A percentile compares a stretch with the other conserved stretches of the same genome.
Evolutionary conservation across 2,329 filamentous ascomycete species (phyloP).

Genomic region (Atkinsonella texensis): DNA sequence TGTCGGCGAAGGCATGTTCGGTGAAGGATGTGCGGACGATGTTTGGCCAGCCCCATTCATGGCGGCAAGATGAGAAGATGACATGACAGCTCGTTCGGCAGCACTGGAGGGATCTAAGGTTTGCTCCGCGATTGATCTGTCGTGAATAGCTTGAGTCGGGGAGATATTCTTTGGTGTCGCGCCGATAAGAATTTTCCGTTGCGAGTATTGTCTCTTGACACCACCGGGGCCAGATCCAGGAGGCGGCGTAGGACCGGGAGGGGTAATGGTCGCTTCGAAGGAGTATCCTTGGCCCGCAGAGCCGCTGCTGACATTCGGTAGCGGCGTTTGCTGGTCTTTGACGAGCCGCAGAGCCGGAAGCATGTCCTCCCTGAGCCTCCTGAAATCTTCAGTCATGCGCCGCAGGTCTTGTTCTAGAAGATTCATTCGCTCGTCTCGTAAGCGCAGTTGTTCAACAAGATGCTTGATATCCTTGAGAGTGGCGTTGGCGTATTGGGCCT

Average conservation of each 20-base stretch:
- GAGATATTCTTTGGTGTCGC: slow-evolving; percentile 64
- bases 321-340: slow-evolving; percentile 82
- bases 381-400: slow-evolving; percentile 77
- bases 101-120: slow-evolving; percentile 58
- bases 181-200: slow-evolving; percentile 62
- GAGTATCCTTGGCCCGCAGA: slow-evolving; percentile 26
- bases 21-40: slow-evolving; percentile 44
- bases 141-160: slow-evolving; percentile 60
- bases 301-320: slow-evolving; percentile 42
- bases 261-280: slow-evolving; percentile 40
- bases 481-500: slow-evolving; percentile 72
- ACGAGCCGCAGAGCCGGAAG: slow-evolving; percentile 79
- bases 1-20: slow-evolving; percentile 59
- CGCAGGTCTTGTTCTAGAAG: slow-evolving; percentile 73
- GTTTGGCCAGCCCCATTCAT: slow-evolving; percentile 53
- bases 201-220: slow-evolving; percentile 61
- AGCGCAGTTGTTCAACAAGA: slow-evolving; percentile 76
- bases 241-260: slow-evolving; percentile 45
- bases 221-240: slow-evolving; percentile 36
- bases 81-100: slow-evolving; percentile 52
- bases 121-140: slow-evolving; percentile 50
- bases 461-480: slow-evolving; percentile 89
- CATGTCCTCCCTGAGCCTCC: slow-evolving; percentile 79
- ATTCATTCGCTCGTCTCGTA: slow-evolving; percentile 83
- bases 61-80: slow-evolving; percentile 57